A percentile compares a stretch with the other conserved stretches of the same genome.
Conservation (phyloP, 2,329 filamentous ascomycete genomes). For the Penicillium sp. region DNA sequence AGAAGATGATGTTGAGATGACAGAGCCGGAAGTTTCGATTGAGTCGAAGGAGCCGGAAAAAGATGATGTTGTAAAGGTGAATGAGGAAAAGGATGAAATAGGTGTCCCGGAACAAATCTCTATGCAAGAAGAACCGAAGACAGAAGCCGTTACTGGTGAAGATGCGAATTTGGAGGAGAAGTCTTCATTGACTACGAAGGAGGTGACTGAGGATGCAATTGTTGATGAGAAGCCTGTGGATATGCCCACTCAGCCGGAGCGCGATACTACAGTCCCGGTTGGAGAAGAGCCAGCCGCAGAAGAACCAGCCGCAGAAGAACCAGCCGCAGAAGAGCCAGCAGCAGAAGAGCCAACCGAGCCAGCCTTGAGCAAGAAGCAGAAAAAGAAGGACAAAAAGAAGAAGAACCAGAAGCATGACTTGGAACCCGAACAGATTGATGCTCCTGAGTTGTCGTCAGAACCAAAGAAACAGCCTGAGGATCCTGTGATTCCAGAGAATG, state of each 20-base stretch:
- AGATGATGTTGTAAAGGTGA: constrained; percentile 1
- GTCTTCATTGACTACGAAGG: too few species aligned
- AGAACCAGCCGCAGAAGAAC: not conserved
- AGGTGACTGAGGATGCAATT: constrained; percentile 2
- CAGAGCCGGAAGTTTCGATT: constrained; percentile 4
- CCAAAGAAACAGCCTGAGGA: constrained; percentile 17
- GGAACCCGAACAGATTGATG: constrained; percentile 3
- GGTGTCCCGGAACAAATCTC: not conserved
- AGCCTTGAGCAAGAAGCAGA: constrained; percentile 15
- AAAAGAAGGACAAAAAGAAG: constrained; percentile 23
- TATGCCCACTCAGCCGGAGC: constrained; percentile 2
- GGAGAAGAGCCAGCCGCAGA: not conserved
- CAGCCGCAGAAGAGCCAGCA: not conserved
- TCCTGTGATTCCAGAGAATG: constrained; percentile 5
- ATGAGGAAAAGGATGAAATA: not conserved
- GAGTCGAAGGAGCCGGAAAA: constrained; percentile 4
- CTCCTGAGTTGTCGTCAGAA: constrained; percentile 5
- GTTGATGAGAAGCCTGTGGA: constrained; percentile 6
- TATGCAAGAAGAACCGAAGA: not conserved
- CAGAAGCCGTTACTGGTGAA: not conserved
- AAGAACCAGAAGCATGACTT: constrained; percentile 16
- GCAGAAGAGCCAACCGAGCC: constrained; percentile 9
- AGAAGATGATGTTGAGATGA: constrained; percentile 5
- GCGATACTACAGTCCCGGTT: not conserved
- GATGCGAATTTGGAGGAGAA: constrained; percentile 2